Base-by-base conservation (phyloP, 1,284 basidiomycete genomes). In the Pterula multifida region DNA sequence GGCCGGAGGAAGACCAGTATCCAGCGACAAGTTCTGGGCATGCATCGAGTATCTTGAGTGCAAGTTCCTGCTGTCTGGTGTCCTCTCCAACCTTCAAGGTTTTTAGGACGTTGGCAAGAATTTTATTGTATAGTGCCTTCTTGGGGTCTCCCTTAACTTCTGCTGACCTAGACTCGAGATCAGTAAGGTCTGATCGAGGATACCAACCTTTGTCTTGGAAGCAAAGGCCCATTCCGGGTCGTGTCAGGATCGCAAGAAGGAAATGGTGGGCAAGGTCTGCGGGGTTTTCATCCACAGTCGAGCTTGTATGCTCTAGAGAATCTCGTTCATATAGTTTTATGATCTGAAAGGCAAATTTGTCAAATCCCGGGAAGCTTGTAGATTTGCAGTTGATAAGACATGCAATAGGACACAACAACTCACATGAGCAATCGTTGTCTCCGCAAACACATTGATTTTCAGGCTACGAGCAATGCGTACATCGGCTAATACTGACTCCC, bases 201-300 rank as follows among this genome's bases (percentile, higher is more conserved):
- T 96, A 97, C 93, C 93, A 97, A 0, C 92, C 93, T 13, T 79
- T 75, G 61, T 95, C 91, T 46, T 72, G 76, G 65, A 95, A 97
- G 61, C 92, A 96, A 21, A 97, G 72, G 0, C 93, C 94, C 17
- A 74, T 69, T 0, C 90, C 90, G 0, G 89, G 88, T 23, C 79
- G 79, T 0, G 89, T 86, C 57, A 86, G 90, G n/a, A 92, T 78
- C 6, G 85, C 87, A 42, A 95, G 75, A 3, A 97, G 67, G 62
- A 96, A 96, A 58, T 93, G 90, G 55, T 91, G 87, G 0, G 79
- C 82, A 3, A 96, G 71, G 54, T 95, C 85, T 0, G 89, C 89
- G 0, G 90, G 79, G 19, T 79, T 65, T 52, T 72, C 69, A 3
- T 78, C 78, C 13, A n/a, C 39, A 6, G 13, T 9, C 0, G 66